phyloP scores from a whole-genome alignment of 768 basidiomycete genomes.

The Cubamyces lactineus region DNA sequence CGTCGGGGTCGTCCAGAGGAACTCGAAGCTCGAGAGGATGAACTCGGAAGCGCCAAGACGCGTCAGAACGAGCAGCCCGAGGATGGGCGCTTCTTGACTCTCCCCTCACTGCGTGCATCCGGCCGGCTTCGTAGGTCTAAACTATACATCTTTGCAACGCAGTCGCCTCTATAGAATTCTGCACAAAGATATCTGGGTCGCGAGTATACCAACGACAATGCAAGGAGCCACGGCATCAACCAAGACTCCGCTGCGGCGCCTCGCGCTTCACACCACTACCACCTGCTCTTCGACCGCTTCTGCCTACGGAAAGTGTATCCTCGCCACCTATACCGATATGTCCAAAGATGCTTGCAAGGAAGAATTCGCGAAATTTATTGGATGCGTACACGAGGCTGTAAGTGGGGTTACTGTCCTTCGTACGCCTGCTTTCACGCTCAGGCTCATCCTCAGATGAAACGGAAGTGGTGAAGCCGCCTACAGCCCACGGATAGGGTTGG shows the following conservation, averaged over 20 bases:
- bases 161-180: too few species aligned
- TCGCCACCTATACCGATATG: constrained; percentile 81
- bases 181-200: too few species aligned
- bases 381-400: constrained; percentile 81
- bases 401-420: constrained; percentile 39
- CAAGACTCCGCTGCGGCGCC: constrained; percentile 55
- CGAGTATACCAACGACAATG: constrained; percentile 7
- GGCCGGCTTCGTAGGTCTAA: too few species aligned
- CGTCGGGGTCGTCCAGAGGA: too few species aligned
- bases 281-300: constrained; percentile 75
- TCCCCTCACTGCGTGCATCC: too few species aligned
- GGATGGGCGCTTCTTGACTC: too few species aligned
- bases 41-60: too few species aligned
- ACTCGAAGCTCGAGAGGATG: too few species aligned
- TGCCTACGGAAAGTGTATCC: constrained; percentile 87
- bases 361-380: constrained; percentile 83
- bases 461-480: constrained; percentile 49
- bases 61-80: too few species aligned
- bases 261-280: constrained; percentile 72
- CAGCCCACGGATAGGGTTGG: too few species aligned
- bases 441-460: constrained; percentile 49
- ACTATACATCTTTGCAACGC: too few species aligned
- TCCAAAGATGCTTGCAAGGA: constrained; percentile 80
- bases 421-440: constrained; percentile 2
- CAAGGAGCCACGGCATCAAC: constrained; percentile 34